Percentiles rank a stretch among this genome's conserved stretches.
phyloP scores from a whole-genome alignment of 2,329 filamentous ascomycete species.

The Dothistroma pini region DNA sequence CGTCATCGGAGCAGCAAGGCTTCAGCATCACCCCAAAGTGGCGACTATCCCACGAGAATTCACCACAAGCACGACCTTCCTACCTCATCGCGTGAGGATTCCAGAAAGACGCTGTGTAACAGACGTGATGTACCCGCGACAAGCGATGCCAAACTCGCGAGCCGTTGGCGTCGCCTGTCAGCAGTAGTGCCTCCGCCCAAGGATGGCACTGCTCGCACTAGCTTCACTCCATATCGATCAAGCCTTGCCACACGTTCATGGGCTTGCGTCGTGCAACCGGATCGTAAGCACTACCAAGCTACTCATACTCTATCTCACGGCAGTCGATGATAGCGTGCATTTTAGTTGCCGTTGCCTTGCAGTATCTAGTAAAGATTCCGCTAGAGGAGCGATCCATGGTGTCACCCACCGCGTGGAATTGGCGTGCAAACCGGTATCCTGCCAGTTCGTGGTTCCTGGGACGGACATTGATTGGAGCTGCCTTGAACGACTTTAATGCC shows the following conservation, averaged over 20 bases:
- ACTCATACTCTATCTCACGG: constrained; percentile 1
- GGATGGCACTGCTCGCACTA: background rate
- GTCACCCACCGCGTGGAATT: constrained; percentile 4
- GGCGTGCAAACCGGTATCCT: constrained; percentile 11
- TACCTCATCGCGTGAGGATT: background rate
- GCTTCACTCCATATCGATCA: constrained; percentile 1
- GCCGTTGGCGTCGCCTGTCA: background rate
- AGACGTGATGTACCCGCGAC: background rate
- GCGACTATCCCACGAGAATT: background rate
- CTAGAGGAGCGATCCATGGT: constrained; percentile 5
- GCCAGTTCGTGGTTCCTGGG: constrained; percentile 9
- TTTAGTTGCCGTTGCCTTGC: constrained; percentile 6
- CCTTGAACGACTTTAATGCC: constrained; percentile 12
- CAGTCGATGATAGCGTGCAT: background rate
- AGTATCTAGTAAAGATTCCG: background rate
- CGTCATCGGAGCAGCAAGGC: background rate
- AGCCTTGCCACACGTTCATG: background rate
- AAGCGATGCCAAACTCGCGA: background rate
- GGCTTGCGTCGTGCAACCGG: constrained; percentile 3
- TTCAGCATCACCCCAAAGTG: background rate
- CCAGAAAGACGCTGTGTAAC: background rate
- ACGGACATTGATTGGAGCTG: constrained; percentile 8
- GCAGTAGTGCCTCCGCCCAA: background rate
- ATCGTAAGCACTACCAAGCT: background rate
- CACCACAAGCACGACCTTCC: background rate